phyloP scores from a whole-genome alignment of 106 monocot genomes.

The Apostasia ramifera region DNA sequence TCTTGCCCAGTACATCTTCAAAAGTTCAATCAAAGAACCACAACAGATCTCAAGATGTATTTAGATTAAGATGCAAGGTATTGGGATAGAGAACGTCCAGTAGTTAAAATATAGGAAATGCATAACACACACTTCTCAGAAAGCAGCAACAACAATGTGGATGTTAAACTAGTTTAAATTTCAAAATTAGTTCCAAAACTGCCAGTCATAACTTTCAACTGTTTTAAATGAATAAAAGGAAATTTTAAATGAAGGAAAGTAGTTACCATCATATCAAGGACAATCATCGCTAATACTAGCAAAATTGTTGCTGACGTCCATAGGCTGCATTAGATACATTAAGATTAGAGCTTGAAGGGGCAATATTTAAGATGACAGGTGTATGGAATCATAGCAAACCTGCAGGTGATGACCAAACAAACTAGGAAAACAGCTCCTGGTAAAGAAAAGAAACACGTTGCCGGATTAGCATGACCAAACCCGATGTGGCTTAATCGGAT shows the following conservation, averaged over 20 bases:
- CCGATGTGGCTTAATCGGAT: not conserved
- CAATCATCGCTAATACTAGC: conserved; percentile 82
- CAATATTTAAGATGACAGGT: not conserved
- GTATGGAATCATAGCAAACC: conserved; percentile 30
- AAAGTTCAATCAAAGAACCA: too few species aligned
- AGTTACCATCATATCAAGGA: conserved; percentile 90
- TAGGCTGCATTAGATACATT: conserved; percentile 45
- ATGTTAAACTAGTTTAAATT: too few species aligned
- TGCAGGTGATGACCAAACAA: conserved; percentile 71
- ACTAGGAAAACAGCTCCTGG: conserved; percentile 90
- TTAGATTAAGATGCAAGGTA: too few species aligned
- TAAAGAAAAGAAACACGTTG: not conserved
- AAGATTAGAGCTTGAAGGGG: conserved; percentile 8
- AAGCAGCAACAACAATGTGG: too few species aligned
- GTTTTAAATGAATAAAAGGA: not conserved
- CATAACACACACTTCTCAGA: too few species aligned
- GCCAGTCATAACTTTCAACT: not conserved
- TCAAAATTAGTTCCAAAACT: too few species aligned
- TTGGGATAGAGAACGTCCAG: too few species aligned
- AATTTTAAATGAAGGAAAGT: not conserved
- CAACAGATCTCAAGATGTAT: too few species aligned
- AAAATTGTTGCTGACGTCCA: conserved; percentile 84
- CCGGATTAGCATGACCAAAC: not conserved
- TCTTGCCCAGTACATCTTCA: too few species aligned
- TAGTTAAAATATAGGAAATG: too few species aligned